phyloP scores from a whole-genome alignment of 108 stramenopile species.

The Poteriospumella lacustris region DNA sequence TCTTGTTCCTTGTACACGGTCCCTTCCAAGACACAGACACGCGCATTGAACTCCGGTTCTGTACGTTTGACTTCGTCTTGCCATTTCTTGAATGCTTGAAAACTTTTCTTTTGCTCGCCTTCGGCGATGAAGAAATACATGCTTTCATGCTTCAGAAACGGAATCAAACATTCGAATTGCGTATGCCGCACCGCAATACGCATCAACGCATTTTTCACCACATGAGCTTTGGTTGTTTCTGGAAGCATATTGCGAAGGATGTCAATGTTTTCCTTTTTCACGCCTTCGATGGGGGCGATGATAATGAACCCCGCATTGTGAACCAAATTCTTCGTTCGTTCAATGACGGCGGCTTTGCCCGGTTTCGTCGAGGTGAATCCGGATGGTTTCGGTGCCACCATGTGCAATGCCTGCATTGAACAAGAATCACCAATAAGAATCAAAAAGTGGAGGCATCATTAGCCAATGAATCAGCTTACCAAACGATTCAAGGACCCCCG shows the following conservation, averaged over 20 bases:
- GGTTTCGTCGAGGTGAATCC: neutral
- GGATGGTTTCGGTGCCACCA: slow-evolving; percentile 5
- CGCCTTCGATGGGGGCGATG: neutral
- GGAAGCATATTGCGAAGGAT: neutral
- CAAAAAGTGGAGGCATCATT: too few relatives aligned
- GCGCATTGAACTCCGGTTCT: neutral
- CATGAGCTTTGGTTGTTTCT: neutral
- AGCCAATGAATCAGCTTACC: too few relatives aligned
- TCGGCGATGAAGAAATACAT: slow-evolving; percentile 13
- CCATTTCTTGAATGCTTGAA: slow-evolving; percentile 25
- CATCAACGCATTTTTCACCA: neutral
- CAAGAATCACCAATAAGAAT: too few relatives aligned
- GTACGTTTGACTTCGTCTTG: neutral
- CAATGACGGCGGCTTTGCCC: slow-evolving; percentile 1
- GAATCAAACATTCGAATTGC: neutral
- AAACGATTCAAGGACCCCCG: too few relatives aligned
- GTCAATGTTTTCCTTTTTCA: neutral
- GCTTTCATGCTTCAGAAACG: neutral
- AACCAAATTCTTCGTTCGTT: neutral
- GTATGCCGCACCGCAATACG: neutral
- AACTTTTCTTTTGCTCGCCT: neutral
- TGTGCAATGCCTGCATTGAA: too few relatives aligned
- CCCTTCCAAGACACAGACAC: neutral
- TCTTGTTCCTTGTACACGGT: neutral
- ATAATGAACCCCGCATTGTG: neutral